Conservation (phyloP, 805 yeast species). For the Candida khao-thaluensis region DNA sequence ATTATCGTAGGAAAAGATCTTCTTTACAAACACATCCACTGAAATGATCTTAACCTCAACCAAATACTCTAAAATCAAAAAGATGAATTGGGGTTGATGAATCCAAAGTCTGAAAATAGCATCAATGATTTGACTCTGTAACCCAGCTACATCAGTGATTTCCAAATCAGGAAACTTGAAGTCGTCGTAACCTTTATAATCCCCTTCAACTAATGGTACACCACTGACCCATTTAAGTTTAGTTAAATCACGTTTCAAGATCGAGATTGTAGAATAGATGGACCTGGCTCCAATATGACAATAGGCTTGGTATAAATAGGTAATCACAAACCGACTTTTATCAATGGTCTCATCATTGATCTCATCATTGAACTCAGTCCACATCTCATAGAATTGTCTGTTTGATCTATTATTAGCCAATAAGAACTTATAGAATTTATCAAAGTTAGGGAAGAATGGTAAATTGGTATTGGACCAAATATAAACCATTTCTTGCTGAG, state of each 20-base stretch:
- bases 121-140: conserved; percentile 38
- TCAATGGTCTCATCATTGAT: conserved; percentile 20
- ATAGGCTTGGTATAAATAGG: conserved; percentile 65
- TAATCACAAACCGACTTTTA: conserved; percentile 44
- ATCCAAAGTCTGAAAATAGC: conserved; percentile 43
- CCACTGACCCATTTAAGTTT: conserved; percentile 41
- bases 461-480: conserved; percentile 35
- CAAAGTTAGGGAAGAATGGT: conserved; percentile 37
- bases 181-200: conserved; percentile 27
- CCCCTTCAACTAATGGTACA: conserved; percentile 26
- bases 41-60: conserved; percentile 38
- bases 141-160: conserved; percentile 17
- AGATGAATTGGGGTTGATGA: conserved; percentile 46
- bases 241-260: conserved; percentile 38
- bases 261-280: conserved; percentile 50
- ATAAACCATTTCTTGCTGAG: conserved; percentile 25
- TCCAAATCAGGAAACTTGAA: conserved; percentile 25
- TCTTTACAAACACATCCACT: conserved; percentile 26
- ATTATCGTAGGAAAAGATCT: conserved; percentile 24
- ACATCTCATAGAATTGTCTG: conserved; percentile 33
- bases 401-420: conserved; percentile 41
- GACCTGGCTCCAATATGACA: conserved; percentile 88
- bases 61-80: conserved; percentile 42
- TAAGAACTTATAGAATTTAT: conserved; percentile 41
- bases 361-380: conserved; percentile 27